Evolutionary conservation across 1,139 yeast genomes (phyloP), one percentile per base, ranked within the genome.

Genomic region (Taiozyma onychis): DNA sequence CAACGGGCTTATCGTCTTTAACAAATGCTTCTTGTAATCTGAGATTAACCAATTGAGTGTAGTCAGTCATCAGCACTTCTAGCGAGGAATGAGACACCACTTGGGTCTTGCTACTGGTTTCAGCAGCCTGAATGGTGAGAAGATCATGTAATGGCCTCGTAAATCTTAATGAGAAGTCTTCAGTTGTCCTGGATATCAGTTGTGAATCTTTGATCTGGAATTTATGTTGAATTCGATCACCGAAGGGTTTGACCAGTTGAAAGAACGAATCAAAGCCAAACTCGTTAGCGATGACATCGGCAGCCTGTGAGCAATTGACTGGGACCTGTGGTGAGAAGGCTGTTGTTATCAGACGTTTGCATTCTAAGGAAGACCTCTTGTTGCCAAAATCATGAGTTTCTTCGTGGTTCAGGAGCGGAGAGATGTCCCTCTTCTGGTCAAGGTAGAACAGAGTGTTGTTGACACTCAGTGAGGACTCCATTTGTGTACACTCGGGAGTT

Each of bases 261-360:
- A 62, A 55, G 45, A 70, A 64, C 7, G 75, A 62, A 41, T 70
- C 66, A 39, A 57, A 54, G 48, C 67, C 60, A 66, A 72, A 68
- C 5, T 68, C 70, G 44, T 70, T 74, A 34, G 81, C 70, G 13
- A 77, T 59, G 16, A 65, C 60, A 51, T 82, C 84, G 4, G 82
- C 80, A 54, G 73, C 75, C 41, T 64, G 72, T 0, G 88, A 75
- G 6, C 83, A 71, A 27, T 75, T 75, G 9, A 83, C 73, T 1
- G 86, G 74, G 18, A 84, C 71, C 44, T 76, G 68, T 16, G 91
- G 91, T 28, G 83, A 76, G 54, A 77, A 77, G 13, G 83, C 74
- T 54, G 75, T 58, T 11, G 67, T 48, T 2, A 65, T 57, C 21
- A 65, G 54, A 35, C 52, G 54, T 45, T 60, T 60, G 52, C 66